These are phyloP conservation scores for Talaromyces liani DNA, from an alignment of 495 filamentous ascomycete genomes.

Conservation along the genomic window DNA sequence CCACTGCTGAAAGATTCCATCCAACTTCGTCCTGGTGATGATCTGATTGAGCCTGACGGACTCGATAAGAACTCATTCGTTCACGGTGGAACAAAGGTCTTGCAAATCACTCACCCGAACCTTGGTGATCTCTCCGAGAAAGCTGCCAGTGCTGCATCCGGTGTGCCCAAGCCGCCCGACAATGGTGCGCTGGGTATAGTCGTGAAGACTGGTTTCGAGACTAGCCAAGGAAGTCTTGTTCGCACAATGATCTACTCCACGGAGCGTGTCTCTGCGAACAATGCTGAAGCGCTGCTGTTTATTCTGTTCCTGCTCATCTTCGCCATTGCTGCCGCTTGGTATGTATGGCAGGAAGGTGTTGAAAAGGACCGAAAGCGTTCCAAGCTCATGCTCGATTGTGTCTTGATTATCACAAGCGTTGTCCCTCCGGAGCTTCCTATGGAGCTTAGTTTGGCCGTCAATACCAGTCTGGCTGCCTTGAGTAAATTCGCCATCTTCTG, in stretches of 20 bases:
- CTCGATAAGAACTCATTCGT: constrained; percentile 95
- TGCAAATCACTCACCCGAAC: constrained; percentile 81
- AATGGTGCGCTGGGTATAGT: constrained; percentile 91
- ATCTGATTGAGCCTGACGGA: constrained; percentile 79
- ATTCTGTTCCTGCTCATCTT: constrained; percentile 96
- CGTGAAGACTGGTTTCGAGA: constrained; percentile 97
- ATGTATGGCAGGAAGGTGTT: constrained; percentile 97
- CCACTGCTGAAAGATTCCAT: constrained; percentile 94
- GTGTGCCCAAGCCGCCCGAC: constrained; percentile 72
- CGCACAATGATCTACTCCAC: constrained; percentile 99
- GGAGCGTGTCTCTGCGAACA: constrained; percentile 95
- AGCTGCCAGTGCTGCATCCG: constrained; percentile 58
- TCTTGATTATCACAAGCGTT: constrained; percentile 95
- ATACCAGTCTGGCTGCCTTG: constrained; percentile 93
- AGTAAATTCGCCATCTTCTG: constrained; percentile 97
- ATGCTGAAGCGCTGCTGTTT: constrained; percentile 87
- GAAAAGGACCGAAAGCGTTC: constrained; percentile 87
- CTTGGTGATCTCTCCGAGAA: constrained; percentile 56
- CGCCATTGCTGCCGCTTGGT: constrained; percentile 97
- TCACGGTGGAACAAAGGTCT: constrained; percentile 93
- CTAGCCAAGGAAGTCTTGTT: constrained; percentile 92
- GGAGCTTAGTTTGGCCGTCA: constrained; percentile 95
- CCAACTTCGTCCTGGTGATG: constrained; percentile 80
- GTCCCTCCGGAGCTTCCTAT: constrained; percentile 97
- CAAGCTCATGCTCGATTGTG: constrained; percentile 93